Base-by-base conservation (phyloP, 257 asterid genomes). In the Vinca minor region DNA sequence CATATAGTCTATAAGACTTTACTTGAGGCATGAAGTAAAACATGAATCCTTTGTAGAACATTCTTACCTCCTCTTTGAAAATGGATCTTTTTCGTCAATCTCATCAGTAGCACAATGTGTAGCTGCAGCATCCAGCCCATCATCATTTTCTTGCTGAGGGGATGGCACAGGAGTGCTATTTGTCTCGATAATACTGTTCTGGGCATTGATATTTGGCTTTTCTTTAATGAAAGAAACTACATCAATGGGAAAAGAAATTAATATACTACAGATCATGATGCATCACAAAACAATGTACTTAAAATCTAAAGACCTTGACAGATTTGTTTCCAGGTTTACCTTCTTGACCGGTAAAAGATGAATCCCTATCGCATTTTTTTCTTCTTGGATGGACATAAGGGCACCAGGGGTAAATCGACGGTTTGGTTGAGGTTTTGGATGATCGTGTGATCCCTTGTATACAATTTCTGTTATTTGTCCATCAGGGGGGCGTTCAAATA, bases 381-480 rank as follows among this genome's bases (percentile, higher is more conserved):
- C 96, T 78, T 87, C 96, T 73, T 83, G 96, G 71, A 82, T 77
- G 69, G 95, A 65, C 78, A 77, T 48, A 69, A 84, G 85, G 62
- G 83, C 82, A 49, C 95, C 95, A 74, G 95, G 80, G 77, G 85
- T 83, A 75, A 85, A 78, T 66, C 96, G 78, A 23, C 91, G 93
- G 63, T 84, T 79, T 57, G 92, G 84, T 76, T 88, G 96, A 65
- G 96, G 98, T 76, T 91, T 88, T 49, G 95, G 98, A 76, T 91
- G 98, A 77, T 84, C 96, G 70, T 91, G 98, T 18, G 95, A 88
- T 59, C 96, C 98, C 83, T 91, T 91, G 76, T 88, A 91, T 50
- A 86, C 87, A 72, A 88, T 91, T 72, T 91, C 95, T 34, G 94
- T 91, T 38, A 91, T 88, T 64, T 86, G 92, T 66, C 98, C 98